A percentile compares a stretch with the other conserved stretches of the same genome.
Conservation (phyloP, 2,329 filamentous ascomycete species). For the Penicillium sumatraense region DNA sequence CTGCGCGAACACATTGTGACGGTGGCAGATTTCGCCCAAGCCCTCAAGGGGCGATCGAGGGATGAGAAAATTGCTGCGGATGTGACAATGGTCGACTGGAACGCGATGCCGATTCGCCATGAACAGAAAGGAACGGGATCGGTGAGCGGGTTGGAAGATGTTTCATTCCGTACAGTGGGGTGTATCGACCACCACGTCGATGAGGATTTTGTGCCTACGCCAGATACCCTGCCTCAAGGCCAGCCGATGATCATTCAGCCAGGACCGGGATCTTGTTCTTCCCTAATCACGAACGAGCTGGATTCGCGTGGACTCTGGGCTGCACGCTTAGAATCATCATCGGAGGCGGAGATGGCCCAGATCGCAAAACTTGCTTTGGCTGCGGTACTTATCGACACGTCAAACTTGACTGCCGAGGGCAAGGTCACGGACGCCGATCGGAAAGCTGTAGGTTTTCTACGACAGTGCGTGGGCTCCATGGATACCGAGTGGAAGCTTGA, state of each 20-base stretch:
- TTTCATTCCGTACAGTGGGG: constrained; percentile 51
- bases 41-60: constrained; percentile 16
- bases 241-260: constrained; percentile 59
- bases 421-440: constrained; percentile 55
- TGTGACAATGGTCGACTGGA: constrained; percentile 51
- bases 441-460: constrained; percentile 56
- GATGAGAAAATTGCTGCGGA: constrained; percentile 23
- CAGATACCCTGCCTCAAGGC: constrained; percentile 36
- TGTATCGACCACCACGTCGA: constrained; percentile 68
- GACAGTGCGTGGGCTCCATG: constrained; percentile 51
- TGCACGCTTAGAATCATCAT: constrained; percentile 19
- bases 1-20: constrained; percentile 45
- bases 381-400: constrained; percentile 51
- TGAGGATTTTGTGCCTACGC: constrained; percentile 55
- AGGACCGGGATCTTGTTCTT: constrained; percentile 62
- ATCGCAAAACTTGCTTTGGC: constrained; percentile 45
- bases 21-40: constrained; percentile 42
- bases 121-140: constrained; percentile 52
- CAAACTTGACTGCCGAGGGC: constrained; percentile 48
- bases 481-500: constrained; percentile 49
- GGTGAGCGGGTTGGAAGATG: constrained; percentile 52
- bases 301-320: constrained; percentile 51
- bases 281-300: constrained; percentile 58
- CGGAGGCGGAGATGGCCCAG: constrained; percentile 44
- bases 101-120: constrained; percentile 48